Evolutionary conservation across 2,329 filamentous ascomycete species (phyloP).

Genomic region (Plectosphaerella sp.): DNA sequence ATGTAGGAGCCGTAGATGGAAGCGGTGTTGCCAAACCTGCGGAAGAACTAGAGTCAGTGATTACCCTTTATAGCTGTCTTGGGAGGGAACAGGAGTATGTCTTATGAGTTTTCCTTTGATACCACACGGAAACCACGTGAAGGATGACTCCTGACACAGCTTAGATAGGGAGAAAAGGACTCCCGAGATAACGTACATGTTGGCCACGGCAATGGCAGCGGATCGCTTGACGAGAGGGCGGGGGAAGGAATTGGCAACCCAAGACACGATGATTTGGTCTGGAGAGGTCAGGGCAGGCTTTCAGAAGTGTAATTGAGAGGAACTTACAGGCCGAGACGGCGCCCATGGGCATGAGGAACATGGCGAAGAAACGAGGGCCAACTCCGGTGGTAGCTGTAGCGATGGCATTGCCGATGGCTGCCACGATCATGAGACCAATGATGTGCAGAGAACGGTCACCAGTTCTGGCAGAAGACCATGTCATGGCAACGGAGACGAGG

Average conservation of each 20-base stretch:
- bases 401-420: constrained; percentile 50
- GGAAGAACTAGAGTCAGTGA: no score
- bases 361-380: constrained; percentile 54
- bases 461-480: constrained; percentile 48
- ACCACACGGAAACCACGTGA: no score
- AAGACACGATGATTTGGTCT: constrained; percentile 58
- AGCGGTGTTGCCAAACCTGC: constrained; percentile 58
- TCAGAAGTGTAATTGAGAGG: no score
- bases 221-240: constrained; percentile 66
- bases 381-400: constrained; percentile 44
- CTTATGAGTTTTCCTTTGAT: no score
- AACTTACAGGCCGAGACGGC: constrained; percentile 39
- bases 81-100: no score
- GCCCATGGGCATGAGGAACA: constrained; percentile 58
- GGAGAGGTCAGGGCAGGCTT: neutral
- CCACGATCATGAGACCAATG: constrained; percentile 44
- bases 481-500: constrained; percentile 47
- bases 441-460: constrained; percentile 55
- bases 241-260: constrained; percentile 66
- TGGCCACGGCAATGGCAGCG: constrained; percentile 61
- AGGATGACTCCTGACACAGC: no score
- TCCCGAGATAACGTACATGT: no score
- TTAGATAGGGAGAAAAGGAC: no score
- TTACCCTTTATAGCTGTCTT: no score
- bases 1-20: constrained; percentile 44